Evolutionary conservation across 768 basidiomycete species (phyloP), one percentile per base, ranked within the genome.

Genomic region (Russula ochroleuca): DNA sequence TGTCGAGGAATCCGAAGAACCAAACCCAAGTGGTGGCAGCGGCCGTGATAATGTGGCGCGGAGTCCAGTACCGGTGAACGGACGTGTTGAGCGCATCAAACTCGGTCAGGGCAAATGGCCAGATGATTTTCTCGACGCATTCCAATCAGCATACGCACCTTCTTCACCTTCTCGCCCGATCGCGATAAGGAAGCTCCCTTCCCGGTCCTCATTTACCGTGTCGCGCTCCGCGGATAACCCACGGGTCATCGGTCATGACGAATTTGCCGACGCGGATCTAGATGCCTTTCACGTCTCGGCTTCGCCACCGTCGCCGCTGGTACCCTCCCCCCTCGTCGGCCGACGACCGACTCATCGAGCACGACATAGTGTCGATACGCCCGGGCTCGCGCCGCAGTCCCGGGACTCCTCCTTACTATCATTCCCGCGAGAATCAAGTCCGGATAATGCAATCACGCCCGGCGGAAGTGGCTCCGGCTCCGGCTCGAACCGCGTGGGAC

Each of bases 51-150:
- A 35, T 19, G 62, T 66, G 64, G 68, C 65, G 65, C 65, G 70
- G 69, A 64, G 61, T 67, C 14, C 77, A 64, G 69, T 70, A 67
- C 38, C 25, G 5, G 51, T 77, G 75, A 59, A 77, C 74, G 67
- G 70, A 38, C 70, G 73, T 49, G 66, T 63, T 69, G 72, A 66
- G 76, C 69, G 77, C 25, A 78, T 90, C 66, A 80, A 84, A 59
- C 81, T 90, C 38, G 83, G 85, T 38, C 88, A 90, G 72, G 89
- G 87, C 62, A 90, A 87, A 73, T 91, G 88, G 88, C 88, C 90
- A 0, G 88, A 90, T 73, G 89, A 90, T 73, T 88, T 90, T 71
- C 72, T 91, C 60, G 83, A 84, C 67, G 83, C 78, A 33, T 82
- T 88, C 64, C 78, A 78, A 59, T 63, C 73, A 49, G 41, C 60